These are phyloP conservation scores for Otatea glauca DNA, from an alignment of 176 grass and related monocot genomes.

Conservation along the genomic window DNA sequence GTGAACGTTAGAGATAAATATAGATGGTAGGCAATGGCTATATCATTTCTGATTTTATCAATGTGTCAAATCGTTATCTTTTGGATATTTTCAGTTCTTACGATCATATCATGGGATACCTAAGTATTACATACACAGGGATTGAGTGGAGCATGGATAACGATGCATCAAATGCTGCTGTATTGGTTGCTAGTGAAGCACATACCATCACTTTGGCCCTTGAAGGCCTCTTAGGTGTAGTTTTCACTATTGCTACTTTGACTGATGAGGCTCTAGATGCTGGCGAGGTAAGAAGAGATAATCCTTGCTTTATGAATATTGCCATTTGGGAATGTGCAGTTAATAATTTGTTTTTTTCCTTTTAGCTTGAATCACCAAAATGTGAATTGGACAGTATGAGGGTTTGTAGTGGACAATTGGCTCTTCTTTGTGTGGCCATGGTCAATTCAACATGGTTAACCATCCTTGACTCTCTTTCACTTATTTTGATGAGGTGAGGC, in stretches of 20 bases:
- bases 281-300: constrained; percentile 73
- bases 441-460: constrained; percentile 96
- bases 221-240: constrained; percentile 95
- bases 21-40: not conserved
- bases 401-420: constrained; percentile 74
- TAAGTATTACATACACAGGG: constrained; percentile 54
- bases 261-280: constrained; percentile 92
- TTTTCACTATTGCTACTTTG: constrained; percentile 97
- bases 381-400: constrained; percentile 60
- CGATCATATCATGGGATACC: not conserved
- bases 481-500: constrained; percentile 85
- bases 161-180: constrained; percentile 94
- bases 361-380: constrained; percentile 91
- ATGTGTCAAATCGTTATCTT: not conserved
- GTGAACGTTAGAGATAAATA: not conserved
- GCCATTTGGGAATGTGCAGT: constrained; percentile 8
- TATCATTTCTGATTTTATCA: not conserved
- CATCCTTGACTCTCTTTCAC: constrained; percentile 95
- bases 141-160: constrained; percentile 99
- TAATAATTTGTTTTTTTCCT: constrained; percentile 45
- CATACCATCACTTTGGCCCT: constrained; percentile 96
- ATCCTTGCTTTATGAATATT: constrained; percentile 27
- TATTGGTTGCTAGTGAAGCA: constrained; percentile 97
- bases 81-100: not conserved
- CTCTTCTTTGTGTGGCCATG: constrained; percentile 79